Evolutionary conservation across 2,329 filamentous ascomycete genomes (phyloP).

Genomic region (Talaromyces piceae): DNA sequence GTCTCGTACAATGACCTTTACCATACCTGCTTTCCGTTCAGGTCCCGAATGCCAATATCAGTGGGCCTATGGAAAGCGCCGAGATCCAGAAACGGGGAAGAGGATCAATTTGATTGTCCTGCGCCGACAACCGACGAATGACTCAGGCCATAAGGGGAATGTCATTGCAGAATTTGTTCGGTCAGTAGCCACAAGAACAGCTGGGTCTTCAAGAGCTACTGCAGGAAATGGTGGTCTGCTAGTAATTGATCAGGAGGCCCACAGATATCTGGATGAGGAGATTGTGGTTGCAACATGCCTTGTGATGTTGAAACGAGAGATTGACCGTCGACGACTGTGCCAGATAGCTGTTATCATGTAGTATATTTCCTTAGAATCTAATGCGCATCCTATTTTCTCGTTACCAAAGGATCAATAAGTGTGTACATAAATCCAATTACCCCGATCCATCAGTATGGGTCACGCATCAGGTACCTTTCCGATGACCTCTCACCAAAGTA

Average conservation of each 20-base stretch:
- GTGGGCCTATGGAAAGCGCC: slow-evolving; percentile 49
- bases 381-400: too few relatives aligned
- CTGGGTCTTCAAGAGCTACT: slow-evolving; percentile 27
- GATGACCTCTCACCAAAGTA: too few relatives aligned
- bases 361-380: too few relatives aligned
- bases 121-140: slow-evolving; percentile 7
- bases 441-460: too few relatives aligned
- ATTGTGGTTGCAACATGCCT: slow-evolving; percentile 51
- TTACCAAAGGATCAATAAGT: too few relatives aligned
- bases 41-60: slow-evolving; percentile 43
- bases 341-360: slow-evolving; percentile 42
- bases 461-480: too few relatives aligned
- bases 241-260: slow-evolving; percentile 44
- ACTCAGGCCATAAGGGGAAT: slow-evolving; percentile 8
- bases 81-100: slow-evolving; percentile 26
- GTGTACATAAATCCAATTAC: too few relatives aligned
- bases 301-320: slow-evolving; percentile 59
- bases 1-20: slow-evolving; percentile 43
- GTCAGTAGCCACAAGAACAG: slow-evolving; percentile 34
- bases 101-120: slow-evolving; percentile 23
- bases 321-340: slow-evolving; percentile 49
- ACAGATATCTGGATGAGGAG: slow-evolving; percentile 34
- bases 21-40: slow-evolving; percentile 20
- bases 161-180: slow-evolving; percentile 34
- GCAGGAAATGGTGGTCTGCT: slow-evolving; percentile 42